Conservation (phyloP, 2,329 filamentous ascomycete genomes). For the Epichloe hybrida region DNA sequence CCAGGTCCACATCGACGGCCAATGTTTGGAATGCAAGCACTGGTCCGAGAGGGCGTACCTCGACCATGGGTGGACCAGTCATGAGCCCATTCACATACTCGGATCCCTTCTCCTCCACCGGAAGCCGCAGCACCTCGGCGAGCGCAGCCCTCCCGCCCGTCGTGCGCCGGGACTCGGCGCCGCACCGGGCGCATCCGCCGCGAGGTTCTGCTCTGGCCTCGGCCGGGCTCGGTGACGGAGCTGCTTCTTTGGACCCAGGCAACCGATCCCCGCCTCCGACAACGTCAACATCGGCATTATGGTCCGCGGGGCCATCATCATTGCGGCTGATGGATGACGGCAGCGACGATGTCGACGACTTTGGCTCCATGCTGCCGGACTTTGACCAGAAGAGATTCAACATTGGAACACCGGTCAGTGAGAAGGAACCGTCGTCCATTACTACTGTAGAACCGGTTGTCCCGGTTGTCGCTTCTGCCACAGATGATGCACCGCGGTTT, state of each 20-base stretch:
- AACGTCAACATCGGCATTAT: slow-evolving; percentile 16
- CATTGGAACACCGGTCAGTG: background rate
- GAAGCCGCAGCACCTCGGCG: slow-evolving; percentile 32
- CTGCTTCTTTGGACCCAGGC: slow-evolving; percentile 8
- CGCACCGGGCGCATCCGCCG: slow-evolving; percentile 12
- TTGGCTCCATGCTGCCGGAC: slow-evolving; percentile 36
- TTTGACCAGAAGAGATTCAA: slow-evolving; percentile 30
- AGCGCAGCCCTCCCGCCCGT: slow-evolving; percentile 21
- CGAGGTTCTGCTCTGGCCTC: slow-evolving; percentile 8
- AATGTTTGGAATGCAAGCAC: slow-evolving; percentile 15
- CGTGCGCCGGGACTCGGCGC: slow-evolving; percentile 17
- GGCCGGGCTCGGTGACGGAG: slow-evolving; percentile 6
- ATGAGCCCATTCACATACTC: slow-evolving; percentile 25
- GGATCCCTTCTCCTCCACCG: slow-evolving; percentile 26
- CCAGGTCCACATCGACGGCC: slow-evolving; percentile 20
- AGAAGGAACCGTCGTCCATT: background rate
- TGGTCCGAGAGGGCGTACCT: slow-evolving; percentile 22
- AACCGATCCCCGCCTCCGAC: slow-evolving; percentile 10
- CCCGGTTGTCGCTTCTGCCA: background rate
- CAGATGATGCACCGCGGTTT: slow-evolving; percentile 6
- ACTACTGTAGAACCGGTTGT: background rate
- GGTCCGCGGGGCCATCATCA: slow-evolving; percentile 24
- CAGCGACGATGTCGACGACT: slow-evolving; percentile 35
- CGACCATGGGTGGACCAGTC: slow-evolving; percentile 14
- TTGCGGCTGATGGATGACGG: slow-evolving; percentile 31